Conservation (phyloP, 192 early-diverging fungal genomes). For the Mortierella claussenii region DNA sequence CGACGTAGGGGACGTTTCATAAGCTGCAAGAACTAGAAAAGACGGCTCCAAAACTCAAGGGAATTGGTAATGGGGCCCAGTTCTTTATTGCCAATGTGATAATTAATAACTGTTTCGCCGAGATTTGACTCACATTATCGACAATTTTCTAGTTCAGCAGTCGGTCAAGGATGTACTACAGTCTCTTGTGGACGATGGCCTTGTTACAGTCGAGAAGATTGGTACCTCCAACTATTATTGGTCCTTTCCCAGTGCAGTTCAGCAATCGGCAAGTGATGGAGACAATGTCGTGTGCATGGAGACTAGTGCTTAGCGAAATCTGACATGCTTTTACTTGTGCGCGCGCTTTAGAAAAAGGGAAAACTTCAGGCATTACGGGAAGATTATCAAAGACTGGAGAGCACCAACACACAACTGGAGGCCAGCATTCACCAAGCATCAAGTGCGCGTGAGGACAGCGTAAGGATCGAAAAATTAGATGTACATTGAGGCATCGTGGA, state of each 20-base stretch:
- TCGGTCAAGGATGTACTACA: slow-evolving; percentile 88
- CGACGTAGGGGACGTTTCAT: slow-evolving; percentile 79
- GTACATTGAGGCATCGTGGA: too few relatives aligned
- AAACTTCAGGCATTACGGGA: slow-evolving; percentile 61
- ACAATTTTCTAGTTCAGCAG: slow-evolving; percentile 65
- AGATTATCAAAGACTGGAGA: slow-evolving; percentile 59
- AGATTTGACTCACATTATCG: not conserved
- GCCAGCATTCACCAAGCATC: slow-evolving; percentile 58
- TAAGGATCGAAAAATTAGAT: slow-evolving; percentile 53
- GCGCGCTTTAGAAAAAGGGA: slow-evolving; percentile 59
- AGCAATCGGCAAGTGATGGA: slow-evolving; percentile 56
- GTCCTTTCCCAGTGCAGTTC: slow-evolving; percentile 84
- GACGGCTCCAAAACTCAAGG: slow-evolving; percentile 81
- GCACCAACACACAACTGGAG: slow-evolving; percentile 58
- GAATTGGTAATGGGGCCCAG: slow-evolving; percentile 66
- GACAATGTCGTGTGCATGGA: too few relatives aligned
- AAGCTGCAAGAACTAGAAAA: slow-evolving; percentile 89
- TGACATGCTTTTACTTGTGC: too few relatives aligned
- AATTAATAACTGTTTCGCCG: not conserved
- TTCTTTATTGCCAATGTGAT: not conserved
- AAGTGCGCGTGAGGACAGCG: slow-evolving; percentile 73
- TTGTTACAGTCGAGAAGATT: slow-evolving; percentile 86
- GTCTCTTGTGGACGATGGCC: slow-evolving; percentile 81
- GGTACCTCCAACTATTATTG: slow-evolving; percentile 92
- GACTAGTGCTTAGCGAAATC: too few relatives aligned